A percentile compares a stretch with the other conserved stretches of the same genome.
Conservation (phyloP, 2,329 filamentous ascomycete species). For the Ophiostoma populinum region DNA sequence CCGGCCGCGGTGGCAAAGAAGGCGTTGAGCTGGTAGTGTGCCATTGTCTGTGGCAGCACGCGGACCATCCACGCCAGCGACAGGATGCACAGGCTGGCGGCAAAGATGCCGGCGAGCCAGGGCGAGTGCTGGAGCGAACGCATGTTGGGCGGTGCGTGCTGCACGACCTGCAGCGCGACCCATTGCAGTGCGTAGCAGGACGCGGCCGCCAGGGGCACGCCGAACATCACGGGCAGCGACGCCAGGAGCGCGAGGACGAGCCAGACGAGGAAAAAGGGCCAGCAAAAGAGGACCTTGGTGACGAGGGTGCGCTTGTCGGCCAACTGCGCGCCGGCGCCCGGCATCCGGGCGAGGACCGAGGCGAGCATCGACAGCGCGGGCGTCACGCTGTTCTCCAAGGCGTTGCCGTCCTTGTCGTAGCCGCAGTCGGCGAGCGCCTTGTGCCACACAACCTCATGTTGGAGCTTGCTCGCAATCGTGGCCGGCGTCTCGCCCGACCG, state of each 20-base stretch:
- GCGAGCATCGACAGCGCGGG: slow-evolving; percentile 16
- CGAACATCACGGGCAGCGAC: slow-evolving; percentile 54
- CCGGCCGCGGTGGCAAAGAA: slow-evolving; percentile 47
- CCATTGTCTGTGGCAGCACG: slow-evolving; percentile 39
- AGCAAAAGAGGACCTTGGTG: slow-evolving; percentile 75
- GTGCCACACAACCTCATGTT: slow-evolving; percentile 47
- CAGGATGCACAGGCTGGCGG: slow-evolving; percentile 67
- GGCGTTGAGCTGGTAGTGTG: slow-evolving; percentile 62
- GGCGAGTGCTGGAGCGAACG: slow-evolving; percentile 82
- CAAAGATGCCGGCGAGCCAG: slow-evolving; percentile 87
- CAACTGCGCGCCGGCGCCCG: slow-evolving; percentile 54
- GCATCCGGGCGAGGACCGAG: slow-evolving; percentile 33
- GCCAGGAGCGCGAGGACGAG: slow-evolving; percentile 54
- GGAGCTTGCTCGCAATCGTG: slow-evolving; percentile 76
- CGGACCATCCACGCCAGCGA: slow-evolving; percentile 58
- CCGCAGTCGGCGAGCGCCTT: slow-evolving; percentile 16
- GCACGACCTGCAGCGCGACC: slow-evolving; percentile 58
- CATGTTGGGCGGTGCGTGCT: slow-evolving; percentile 76
- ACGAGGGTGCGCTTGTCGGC: slow-evolving; percentile 57
- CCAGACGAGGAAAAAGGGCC: slow-evolving; percentile 66
- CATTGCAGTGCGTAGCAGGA: slow-evolving; percentile 58
- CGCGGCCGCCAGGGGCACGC: slow-evolving; percentile 52
- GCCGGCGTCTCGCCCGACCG: slow-evolving; percentile 79
- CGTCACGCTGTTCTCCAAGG: slow-evolving; percentile 19
- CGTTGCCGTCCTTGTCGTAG: slow-evolving; percentile 46